These are phyloP conservation scores for Sporopachydermia quercuum DNA, from an alignment of 805 yeast species.

Conservation along the genomic window DNA sequence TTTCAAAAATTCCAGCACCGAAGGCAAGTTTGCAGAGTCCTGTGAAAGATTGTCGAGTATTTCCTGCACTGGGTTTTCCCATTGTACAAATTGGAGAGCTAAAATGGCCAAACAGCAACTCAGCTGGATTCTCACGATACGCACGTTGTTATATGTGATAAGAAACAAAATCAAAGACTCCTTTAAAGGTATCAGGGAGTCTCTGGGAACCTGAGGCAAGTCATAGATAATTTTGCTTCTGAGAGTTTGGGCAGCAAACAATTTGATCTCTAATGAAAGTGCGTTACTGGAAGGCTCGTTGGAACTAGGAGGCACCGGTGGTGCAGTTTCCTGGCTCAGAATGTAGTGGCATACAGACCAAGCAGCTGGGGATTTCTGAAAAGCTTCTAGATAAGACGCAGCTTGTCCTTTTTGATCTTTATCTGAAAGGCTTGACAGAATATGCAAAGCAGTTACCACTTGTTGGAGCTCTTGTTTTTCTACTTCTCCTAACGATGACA, in stretches of 20 bases:
- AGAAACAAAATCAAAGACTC: constrained; percentile 48
- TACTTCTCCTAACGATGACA: constrained; percentile 1
- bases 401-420: constrained; percentile 29
- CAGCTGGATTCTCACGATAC: constrained; percentile 67
- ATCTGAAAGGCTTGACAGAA: constrained; percentile 31
- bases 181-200: constrained; percentile 45
- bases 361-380: constrained; percentile 56
- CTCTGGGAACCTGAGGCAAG: constrained; percentile 56
- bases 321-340: constrained; percentile 9
- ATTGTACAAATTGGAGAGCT: constrained; percentile 58
- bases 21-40: constrained; percentile 23
- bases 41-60: constrained; percentile 35
- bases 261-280: constrained; percentile 38
- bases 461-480: neutral
- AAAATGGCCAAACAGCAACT: constrained; percentile 71
- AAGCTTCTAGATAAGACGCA: constrained; percentile 48
- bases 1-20: constrained; percentile 64
- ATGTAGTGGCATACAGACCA: constrained; percentile 23
- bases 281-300: constrained; percentile 13
- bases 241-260: constrained; percentile 87
- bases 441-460: constrained; percentile 23
- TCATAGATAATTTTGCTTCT: constrained; percentile 77
- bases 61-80: constrained; percentile 62
- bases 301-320: constrained; percentile 6
- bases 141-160: constrained; percentile 25